Conservation (phyloP, 164 flowering plant genomes). For the Macadamia integrifolia region DNA sequence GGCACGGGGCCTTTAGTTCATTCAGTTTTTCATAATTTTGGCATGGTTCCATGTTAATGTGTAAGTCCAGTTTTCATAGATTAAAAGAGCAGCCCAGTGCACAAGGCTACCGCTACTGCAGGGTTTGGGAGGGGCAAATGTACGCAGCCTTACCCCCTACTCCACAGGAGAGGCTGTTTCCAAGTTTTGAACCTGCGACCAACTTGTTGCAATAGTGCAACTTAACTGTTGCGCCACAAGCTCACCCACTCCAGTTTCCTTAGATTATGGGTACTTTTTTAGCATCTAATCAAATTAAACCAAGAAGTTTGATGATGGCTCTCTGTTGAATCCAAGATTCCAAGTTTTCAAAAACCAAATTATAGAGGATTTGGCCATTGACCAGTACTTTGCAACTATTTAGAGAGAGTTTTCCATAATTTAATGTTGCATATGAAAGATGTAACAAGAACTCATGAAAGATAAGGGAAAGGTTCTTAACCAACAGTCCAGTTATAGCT, state of each 20-base stretch:
- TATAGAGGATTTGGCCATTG: not conserved
- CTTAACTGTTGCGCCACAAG: no score
- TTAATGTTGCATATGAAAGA: not conserved
- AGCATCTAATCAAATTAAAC: not conserved
- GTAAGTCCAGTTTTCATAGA: not conserved
- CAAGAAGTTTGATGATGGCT: not conserved
- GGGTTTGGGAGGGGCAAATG: no score
- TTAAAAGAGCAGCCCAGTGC: not conserved
- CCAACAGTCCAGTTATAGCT: constrained; percentile 84
- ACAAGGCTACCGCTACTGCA: no score
- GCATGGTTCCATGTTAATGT: not conserved
- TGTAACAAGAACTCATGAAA: constrained; percentile 5
- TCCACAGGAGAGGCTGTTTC: no score
- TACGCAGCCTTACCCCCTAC: no score
- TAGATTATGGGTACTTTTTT: not conserved
- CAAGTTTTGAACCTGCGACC: no score
- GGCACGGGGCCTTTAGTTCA: not conserved
- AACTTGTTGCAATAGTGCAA: no score
- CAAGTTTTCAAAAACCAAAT: not conserved
- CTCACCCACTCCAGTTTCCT: no score
- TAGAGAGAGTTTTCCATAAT: not conserved
- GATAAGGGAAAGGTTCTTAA: constrained; percentile 32
- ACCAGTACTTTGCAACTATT: not conserved
- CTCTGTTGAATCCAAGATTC: not conserved
- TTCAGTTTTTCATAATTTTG: not conserved